Evolutionary conservation across 2,329 filamentous ascomycete genomes (phyloP).

Genomic region (Apiospora marii): DNA sequence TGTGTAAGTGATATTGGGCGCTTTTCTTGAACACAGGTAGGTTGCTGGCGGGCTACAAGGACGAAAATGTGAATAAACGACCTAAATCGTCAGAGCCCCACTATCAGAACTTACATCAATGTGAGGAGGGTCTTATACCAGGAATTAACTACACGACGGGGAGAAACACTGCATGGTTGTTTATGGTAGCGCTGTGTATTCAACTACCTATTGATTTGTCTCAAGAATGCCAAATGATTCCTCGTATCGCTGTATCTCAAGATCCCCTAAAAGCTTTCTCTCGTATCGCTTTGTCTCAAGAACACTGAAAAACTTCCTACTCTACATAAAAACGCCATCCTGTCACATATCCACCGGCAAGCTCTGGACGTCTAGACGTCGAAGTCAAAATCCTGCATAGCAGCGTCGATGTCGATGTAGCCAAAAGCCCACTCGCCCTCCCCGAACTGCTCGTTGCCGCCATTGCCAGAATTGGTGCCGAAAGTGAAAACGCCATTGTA

Average conservation of each 20-base stretch:
- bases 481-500: background rate
- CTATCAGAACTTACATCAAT: background rate
- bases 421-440: background rate
- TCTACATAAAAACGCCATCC: background rate
- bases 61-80: slow-evolving; percentile 4
- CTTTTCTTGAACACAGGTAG: background rate
- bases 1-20: no score
- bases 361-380: no score
- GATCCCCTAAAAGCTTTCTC: no score
- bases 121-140: background rate
- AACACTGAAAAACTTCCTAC: background rate
- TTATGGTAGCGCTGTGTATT: background rate
- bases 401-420: background rate
- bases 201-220: background rate
- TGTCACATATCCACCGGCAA: background rate
- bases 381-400: background rate
- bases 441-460: background rate
- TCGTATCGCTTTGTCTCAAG: no score
- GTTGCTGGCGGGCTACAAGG: background rate
- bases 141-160: background rate
- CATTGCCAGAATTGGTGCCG: background rate
- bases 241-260: background rate
- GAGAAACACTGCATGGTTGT: background rate
- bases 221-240: background rate
- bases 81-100: background rate